Percentiles rank a stretch among this genome's conserved stretches.
Evolutionary conservation across 1,139 yeast species (phyloP).

Genomic region (Pichia sp.): DNA sequence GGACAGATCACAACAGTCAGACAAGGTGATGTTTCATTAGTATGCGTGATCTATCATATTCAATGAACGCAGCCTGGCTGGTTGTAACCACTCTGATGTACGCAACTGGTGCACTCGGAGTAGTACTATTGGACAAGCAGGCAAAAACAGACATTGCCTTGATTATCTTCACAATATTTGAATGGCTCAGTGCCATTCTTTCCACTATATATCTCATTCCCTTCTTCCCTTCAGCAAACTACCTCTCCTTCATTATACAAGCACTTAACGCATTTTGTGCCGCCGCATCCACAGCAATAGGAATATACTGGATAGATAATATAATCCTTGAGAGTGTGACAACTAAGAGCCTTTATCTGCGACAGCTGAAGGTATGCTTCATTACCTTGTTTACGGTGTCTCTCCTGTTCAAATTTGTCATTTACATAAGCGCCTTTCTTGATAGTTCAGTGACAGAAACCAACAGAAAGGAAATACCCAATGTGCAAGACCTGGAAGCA

Average conservation of each 20-base stretch:
- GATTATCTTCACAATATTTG: constrained; percentile 10
- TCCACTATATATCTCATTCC: background rate
- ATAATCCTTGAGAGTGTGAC: constrained; percentile 5
- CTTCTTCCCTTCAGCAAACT: background rate
- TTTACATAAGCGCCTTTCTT: background rate
- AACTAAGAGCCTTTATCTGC: background rate
- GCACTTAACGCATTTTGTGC: background rate
- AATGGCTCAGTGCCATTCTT: background rate
- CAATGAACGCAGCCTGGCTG: background rate
- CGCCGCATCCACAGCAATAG: constrained; percentile 7
- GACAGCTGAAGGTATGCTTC: constrained; percentile 13
- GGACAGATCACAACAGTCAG: background rate
- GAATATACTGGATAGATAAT: constrained; percentile 17
- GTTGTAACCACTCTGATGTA: background rate
- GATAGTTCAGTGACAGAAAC: no score
- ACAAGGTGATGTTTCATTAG: background rate
- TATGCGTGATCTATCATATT: constrained; percentile 9
- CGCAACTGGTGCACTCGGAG: constrained; percentile 7
- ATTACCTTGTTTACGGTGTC: constrained; percentile 13
- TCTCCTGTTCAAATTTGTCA: constrained; percentile 5
- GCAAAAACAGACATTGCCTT: constrained; percentile 6
- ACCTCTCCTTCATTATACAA: background rate
- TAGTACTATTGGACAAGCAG: constrained; percentile 3
- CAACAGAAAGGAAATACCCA: background rate
- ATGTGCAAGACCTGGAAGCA: background rate